phyloP scores from a whole-genome alignment of 2,329 filamentous ascomycete species.

The Seiridium unicorne region DNA sequence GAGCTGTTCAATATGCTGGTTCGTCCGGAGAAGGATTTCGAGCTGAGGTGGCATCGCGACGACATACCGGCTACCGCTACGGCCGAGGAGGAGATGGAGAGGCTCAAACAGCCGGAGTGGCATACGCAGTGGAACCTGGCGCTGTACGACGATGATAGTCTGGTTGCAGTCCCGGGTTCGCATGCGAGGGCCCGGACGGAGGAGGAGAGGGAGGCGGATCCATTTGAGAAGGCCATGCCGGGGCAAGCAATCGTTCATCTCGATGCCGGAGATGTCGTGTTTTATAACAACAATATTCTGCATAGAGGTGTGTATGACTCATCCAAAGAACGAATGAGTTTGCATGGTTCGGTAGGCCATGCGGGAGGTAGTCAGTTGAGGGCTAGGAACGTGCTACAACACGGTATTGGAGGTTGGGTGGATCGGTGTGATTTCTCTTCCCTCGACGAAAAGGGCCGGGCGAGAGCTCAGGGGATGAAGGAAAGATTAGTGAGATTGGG shows the following conservation, averaged over 20 bases:
- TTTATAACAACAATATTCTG: slow-evolving; percentile 89
- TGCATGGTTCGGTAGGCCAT: slow-evolving; percentile 72
- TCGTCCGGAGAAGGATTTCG: slow-evolving; percentile 68
- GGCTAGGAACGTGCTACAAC: slow-evolving; percentile 73
- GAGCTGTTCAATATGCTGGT: slow-evolving; percentile 87
- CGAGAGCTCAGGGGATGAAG: slow-evolving; percentile 63
- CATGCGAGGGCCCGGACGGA: slow-evolving; percentile 71
- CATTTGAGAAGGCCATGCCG: slow-evolving; percentile 60
- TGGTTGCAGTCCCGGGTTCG: slow-evolving; percentile 76
- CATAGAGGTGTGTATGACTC: slow-evolving; percentile 67
- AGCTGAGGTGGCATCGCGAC: slow-evolving; percentile 82
- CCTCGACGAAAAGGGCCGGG: slow-evolving; percentile 40
- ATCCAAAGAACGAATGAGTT: slow-evolving; percentile 61
- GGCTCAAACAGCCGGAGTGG: slow-evolving; percentile 60
- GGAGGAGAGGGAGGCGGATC: slow-evolving; percentile 64
- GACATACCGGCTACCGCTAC: slow-evolving; percentile 69
- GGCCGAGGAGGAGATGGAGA: slow-evolving; percentile 62
- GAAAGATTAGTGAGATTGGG: slow-evolving; percentile 62
- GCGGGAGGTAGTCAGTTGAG: slow-evolving; percentile 50
- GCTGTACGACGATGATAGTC: slow-evolving; percentile 65
- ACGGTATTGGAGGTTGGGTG: slow-evolving; percentile 69
- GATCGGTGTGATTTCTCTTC: slow-evolving; percentile 53
- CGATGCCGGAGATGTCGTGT: slow-evolving; percentile 74
- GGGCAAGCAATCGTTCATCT: slow-evolving; percentile 66
- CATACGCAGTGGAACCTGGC: slow-evolving; percentile 90